Conservation (phyloP, 805 yeast genomes). For the Cyberlindnera euphorbiae region DNA sequence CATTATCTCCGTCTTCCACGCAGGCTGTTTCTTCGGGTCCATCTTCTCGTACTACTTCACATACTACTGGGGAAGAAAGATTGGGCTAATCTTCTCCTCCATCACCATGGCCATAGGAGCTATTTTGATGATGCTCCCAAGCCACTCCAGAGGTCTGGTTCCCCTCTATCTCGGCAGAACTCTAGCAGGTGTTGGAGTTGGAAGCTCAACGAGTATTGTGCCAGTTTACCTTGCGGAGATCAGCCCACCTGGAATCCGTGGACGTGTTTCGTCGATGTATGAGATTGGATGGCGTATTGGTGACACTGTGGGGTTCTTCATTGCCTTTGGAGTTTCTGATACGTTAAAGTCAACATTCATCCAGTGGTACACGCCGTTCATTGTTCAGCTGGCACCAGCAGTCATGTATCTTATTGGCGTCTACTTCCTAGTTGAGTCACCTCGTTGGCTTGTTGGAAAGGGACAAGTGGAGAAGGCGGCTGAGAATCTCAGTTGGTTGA, state of each 20-base stretch:
- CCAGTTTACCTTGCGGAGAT: constrained; percentile 45
- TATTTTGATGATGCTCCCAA: constrained; percentile 35
- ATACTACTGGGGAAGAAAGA: constrained; percentile 16
- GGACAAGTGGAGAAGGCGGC: constrained; percentile 35
- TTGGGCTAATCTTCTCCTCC: constrained; percentile 15
- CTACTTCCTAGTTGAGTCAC: constrained; percentile 40
- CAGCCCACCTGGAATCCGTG: constrained; percentile 41
- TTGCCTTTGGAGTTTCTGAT: constrained; percentile 7
- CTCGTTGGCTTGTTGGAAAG: constrained; percentile 37
- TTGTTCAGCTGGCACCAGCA: constrained; percentile 42
- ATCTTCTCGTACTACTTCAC: constrained; percentile 17
- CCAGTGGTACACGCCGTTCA: constrained; percentile 47
- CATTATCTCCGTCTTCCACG: constrained; percentile 21
- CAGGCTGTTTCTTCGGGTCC: constrained; percentile 24
- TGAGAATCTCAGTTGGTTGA: constrained; percentile 32
- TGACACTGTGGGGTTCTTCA: constrained; percentile 10
- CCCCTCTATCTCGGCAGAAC: constrained; percentile 51
- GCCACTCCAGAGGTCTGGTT: constrained; percentile 32
- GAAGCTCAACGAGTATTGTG: constrained; percentile 44
- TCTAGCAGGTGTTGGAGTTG: constrained; percentile 43
- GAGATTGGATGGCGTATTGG: constrained; percentile 12
- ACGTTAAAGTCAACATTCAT: constrained; percentile 8
- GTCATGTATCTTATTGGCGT: constrained; percentile 37
- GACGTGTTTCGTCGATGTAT: constrained; percentile 26
- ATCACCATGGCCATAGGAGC: constrained; percentile 32